These are phyloP conservation scores for Cladosporium sp. DNA, from an alignment of 2,329 filamentous ascomycete species.

Conservation along the genomic window DNA sequence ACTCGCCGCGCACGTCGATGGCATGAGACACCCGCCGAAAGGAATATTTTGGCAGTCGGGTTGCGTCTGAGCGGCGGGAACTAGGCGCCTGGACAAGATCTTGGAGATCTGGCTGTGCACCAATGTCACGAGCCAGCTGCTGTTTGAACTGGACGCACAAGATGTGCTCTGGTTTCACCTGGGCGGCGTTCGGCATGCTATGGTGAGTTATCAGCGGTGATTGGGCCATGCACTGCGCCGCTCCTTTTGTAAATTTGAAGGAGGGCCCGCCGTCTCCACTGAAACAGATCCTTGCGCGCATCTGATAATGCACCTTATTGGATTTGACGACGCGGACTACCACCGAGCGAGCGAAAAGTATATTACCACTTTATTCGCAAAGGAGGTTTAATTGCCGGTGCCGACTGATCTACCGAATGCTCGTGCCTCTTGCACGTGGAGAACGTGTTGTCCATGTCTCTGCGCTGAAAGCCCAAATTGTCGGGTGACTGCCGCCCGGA, in stretches of 20 bases:
- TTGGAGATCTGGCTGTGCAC: background rate
- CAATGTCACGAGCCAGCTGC: slow-evolving; percentile 7
- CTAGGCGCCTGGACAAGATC: slow-evolving; percentile 4
- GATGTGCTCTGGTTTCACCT: slow-evolving; percentile 2
- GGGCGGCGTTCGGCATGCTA: background rate
- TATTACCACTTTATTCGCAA: no score
- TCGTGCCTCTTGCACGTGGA: background rate
- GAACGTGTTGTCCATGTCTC: background rate
- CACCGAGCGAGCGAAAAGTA: background rate
- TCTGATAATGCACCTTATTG: background rate
- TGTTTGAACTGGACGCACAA: slow-evolving; percentile 5
- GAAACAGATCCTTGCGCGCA: background rate
- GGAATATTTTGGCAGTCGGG: background rate
- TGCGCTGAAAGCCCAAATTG: background rate
- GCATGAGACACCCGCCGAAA: slow-evolving; percentile 8
- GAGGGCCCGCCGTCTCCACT: background rate
- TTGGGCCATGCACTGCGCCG: background rate
- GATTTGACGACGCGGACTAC: background rate
- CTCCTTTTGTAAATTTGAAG: background rate
- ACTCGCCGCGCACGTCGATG: background rate
- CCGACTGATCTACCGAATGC: background rate
- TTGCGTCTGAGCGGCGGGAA: background rate
- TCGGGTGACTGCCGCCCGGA: background rate
- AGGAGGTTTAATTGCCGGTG: background rate
- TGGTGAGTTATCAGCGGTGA: background rate